A percentile compares a stretch with the other conserved stretches of the same genome.
These are phyloP conservation scores for Mycena epipterygia DNA, from an alignment of 768 basidiomycete species.

Conservation along the genomic window DNA sequence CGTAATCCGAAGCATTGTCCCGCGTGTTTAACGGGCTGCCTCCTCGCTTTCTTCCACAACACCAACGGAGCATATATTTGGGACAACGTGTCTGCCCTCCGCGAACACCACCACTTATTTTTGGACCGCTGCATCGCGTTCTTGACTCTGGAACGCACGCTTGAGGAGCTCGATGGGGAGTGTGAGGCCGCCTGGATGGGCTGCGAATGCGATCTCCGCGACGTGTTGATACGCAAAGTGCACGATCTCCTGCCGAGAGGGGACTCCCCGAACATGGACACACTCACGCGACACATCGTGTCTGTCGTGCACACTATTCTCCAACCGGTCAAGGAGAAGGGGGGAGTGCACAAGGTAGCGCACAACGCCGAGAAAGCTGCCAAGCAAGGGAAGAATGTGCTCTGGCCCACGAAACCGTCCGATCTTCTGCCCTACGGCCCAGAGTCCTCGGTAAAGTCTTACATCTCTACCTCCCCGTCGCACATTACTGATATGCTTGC, in stretches of 20 bases:
- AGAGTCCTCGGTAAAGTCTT: not conserved
- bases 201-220: constrained; percentile 3
- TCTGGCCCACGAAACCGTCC: constrained; percentile 9
- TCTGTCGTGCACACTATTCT: constrained; percentile 8
- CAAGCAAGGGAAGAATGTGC: constrained; percentile 9
- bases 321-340: not conserved
- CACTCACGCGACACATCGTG: constrained; percentile 2
- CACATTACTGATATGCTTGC: not conserved
- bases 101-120: not conserved
- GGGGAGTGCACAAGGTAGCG: constrained; percentile 12
- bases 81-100: not conserved
- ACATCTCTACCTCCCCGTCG: not conserved
- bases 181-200: not conserved
- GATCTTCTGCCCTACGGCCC: constrained; percentile 10
- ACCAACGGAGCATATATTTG: not conserved
- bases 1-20: constrained; percentile 13
- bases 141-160: constrained; percentile 13
- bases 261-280: not conserved
- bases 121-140: constrained; percentile 6
- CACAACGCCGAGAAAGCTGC: constrained; percentile 16
- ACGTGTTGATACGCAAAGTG: not conserved
- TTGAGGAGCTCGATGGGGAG: not conserved
- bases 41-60: constrained; percentile 14
- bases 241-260: constrained; percentile 1
- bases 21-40: constrained; percentile 5